These are phyloP conservation scores for Dryadomyces quercivorus DNA, from an alignment of 2,329 filamentous ascomycete genomes.

Conservation along the genomic window DNA sequence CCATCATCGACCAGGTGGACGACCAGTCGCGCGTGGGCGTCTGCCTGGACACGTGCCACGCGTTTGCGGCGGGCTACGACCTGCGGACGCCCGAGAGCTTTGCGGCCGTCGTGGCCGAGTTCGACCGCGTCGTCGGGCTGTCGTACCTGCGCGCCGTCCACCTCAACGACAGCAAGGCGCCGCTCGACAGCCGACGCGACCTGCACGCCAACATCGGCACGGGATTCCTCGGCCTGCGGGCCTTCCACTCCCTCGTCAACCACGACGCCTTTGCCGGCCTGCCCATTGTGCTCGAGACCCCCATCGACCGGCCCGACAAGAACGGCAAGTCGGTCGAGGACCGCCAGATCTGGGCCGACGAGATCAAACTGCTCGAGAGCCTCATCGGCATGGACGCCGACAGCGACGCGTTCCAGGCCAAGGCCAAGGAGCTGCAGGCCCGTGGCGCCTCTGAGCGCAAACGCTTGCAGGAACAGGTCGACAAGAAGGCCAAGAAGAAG, in stretches of 20 bases:
- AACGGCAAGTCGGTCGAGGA: constrained; percentile 63
- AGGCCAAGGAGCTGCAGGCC: constrained; percentile 54
- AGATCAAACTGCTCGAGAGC: constrained; percentile 89
- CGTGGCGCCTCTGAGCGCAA: constrained; percentile 59
- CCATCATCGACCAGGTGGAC: constrained; percentile 68
- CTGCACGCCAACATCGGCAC: constrained; percentile 94
- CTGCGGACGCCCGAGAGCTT: constrained; percentile 66
- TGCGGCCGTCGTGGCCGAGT: constrained; percentile 57
- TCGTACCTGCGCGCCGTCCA: constrained; percentile 78
- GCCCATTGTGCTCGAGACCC: constrained; percentile 94
- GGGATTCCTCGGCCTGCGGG: constrained; percentile 78
- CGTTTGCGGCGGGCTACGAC: constrained; percentile 91
- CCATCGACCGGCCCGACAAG: constrained; percentile 59
- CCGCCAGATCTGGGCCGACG: constrained; percentile 73
- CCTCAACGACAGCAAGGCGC: constrained; percentile 91
- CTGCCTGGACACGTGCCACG: constrained; percentile 93
- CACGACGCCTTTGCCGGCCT: constrained; percentile 60
- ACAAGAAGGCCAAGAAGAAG: constrained; percentile 48
- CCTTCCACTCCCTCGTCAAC: constrained; percentile 89
- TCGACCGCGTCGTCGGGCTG: constrained; percentile 66
- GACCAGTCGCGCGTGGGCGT: constrained; percentile 81
- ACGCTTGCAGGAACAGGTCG: constrained; percentile 67
- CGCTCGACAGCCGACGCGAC: constrained; percentile 69
- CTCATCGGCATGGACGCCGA: constrained; percentile 75
- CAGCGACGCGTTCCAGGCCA: constrained; percentile 54